These are phyloP conservation scores for Taphrina sp. DNA, from an alignment of 1,139 yeast species.

Conservation along the genomic window DNA sequence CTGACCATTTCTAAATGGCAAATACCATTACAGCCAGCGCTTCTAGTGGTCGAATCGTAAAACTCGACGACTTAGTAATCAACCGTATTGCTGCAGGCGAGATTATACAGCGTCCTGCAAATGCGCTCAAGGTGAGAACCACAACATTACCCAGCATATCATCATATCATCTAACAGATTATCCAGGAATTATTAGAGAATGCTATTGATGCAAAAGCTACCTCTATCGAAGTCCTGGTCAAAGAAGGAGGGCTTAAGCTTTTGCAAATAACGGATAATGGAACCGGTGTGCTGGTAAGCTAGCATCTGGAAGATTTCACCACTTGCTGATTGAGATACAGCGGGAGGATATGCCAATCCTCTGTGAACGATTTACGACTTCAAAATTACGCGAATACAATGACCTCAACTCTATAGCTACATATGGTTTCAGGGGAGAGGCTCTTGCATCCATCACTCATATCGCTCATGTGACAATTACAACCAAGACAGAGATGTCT, in stretches of 20 bases:
- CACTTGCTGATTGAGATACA: no score
- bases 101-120: constrained; percentile 88
- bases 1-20: no score
- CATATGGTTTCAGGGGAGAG: constrained; percentile 82
- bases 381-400: constrained; percentile 59
- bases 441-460: constrained; percentile 72
- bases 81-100: constrained; percentile 97
- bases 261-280: constrained; percentile 71
- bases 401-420: constrained; percentile 53
- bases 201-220: constrained; percentile 71
- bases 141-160: no score
- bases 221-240: constrained; percentile 59
- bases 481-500: constrained; percentile 63
- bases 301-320: no score
- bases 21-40: no score
- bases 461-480: constrained; percentile 63
- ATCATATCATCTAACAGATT: no score
- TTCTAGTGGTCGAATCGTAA: constrained; percentile 41
- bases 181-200: constrained; percentile 66
- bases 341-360: constrained; percentile 55
- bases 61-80: constrained; percentile 66
- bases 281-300: constrained; percentile 58
- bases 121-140: constrained; percentile 54
- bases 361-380: constrained; percentile 69
- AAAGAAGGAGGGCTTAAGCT: constrained; percentile 65